These are phyloP conservation scores for Phytophthora melonis DNA, from an alignment of 352 stramenopile species.

Conservation along the genomic window DNA sequence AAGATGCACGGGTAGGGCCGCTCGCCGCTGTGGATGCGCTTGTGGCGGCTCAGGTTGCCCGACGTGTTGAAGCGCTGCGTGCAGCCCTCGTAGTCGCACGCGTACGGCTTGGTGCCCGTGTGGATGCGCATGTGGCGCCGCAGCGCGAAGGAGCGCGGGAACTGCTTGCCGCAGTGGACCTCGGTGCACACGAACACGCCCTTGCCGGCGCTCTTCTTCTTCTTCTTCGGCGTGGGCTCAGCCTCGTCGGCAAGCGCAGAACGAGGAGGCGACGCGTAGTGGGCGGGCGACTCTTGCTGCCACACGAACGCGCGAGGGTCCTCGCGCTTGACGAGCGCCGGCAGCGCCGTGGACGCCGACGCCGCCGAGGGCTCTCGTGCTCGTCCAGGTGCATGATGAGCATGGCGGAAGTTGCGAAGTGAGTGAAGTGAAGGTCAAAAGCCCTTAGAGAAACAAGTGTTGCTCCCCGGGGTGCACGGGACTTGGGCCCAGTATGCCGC, in stretches of 20 bases:
- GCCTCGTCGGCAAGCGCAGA: neutral
- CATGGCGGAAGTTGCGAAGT: slow-evolving; percentile 52
- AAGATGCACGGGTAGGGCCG: slow-evolving; percentile 85
- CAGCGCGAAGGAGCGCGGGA: slow-evolving; percentile 86
- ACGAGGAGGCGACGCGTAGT: neutral
- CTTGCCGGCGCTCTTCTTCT: slow-evolving; percentile 47
- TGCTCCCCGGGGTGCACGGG: slow-evolving; percentile 5
- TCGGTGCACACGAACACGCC: slow-evolving; percentile 80
- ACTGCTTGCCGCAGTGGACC: slow-evolving; percentile 86
- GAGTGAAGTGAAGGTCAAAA: slow-evolving; percentile 20
- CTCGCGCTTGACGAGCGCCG: slow-evolving; percentile 32
- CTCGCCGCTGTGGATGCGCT: slow-evolving; percentile 89
- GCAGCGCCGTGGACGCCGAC: slow-evolving; percentile 10
- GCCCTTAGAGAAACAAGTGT: neutral
- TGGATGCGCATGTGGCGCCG: slow-evolving; percentile 87
- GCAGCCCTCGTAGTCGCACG: slow-evolving; percentile 81
- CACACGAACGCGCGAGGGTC: slow-evolving; percentile 19
- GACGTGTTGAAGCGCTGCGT: slow-evolving; percentile 88
- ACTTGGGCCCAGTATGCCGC: neutral
- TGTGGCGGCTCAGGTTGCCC: slow-evolving; percentile 88
- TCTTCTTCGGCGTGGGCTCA: slow-evolving; percentile 45
- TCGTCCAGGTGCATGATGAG: slow-evolving; percentile 30
- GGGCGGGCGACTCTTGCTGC: slow-evolving; percentile 17
- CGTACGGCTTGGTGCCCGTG: slow-evolving; percentile 86
- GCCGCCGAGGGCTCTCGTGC: neutral